phyloP scores from a whole-genome alignment of 345 rosid genomes.

The Euphorbia pulcherrima region DNA sequence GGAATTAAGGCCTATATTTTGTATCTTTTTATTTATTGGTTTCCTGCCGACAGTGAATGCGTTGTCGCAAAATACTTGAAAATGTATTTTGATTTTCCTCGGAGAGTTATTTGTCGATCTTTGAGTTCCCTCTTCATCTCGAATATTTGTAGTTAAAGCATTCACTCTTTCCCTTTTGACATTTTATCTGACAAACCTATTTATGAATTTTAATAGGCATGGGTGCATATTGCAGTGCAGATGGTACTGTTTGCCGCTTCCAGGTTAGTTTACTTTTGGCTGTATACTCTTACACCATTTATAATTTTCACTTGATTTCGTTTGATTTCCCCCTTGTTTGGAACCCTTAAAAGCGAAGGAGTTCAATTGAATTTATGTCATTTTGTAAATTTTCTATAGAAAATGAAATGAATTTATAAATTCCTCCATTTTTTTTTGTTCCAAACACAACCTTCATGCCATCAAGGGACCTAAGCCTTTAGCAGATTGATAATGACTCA shows the following conservation, averaged over 20 bases:
- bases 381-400: no score
- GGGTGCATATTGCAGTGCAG: constrained; percentile 80
- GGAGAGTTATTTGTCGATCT: not conserved
- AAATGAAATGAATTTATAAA: no score
- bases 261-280: constrained; percentile 44
- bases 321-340: no score
- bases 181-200: not conserved
- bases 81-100: not conserved
- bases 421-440: no score
- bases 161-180: not conserved
- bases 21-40: not conserved
- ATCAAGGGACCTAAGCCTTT: no score
- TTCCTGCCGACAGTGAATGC: not conserved
- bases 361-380: no score
- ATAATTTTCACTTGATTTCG: not conserved
- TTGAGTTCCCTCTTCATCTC: not conserved
- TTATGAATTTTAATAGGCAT: constrained; percentile 42
- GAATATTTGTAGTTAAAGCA: not conserved
- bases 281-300: not conserved
- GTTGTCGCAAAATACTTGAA: not conserved
- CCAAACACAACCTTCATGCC: no score
- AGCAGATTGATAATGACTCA: not conserved
- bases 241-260: constrained; percentile 62
- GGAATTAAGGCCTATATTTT: not conserved
- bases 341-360: no score